Conservation (phyloP, 2,329 filamentous ascomycete genomes). For the Didymosphaeria variabile region DNA sequence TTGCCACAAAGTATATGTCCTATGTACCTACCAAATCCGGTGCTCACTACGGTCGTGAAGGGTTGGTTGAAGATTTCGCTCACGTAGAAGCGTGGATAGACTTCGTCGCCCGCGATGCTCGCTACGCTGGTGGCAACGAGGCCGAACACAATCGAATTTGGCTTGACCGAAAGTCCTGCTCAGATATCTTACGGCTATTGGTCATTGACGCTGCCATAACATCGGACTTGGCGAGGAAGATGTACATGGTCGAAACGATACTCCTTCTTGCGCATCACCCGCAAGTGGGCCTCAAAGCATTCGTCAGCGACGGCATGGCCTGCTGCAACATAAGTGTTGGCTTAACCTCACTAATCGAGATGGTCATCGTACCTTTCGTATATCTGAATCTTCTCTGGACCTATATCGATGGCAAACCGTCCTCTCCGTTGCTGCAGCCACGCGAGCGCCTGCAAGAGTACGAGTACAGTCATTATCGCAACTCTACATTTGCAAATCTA, state of each 20-base stretch:
- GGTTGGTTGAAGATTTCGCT: background rate
- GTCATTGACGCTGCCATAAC: constrained; percentile 5
- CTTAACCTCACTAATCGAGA: background rate
- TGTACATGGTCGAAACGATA: background rate
- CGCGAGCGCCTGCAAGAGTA: background rate
- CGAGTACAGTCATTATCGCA: background rate
- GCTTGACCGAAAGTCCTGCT: constrained; percentile 3
- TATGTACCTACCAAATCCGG: background rate
- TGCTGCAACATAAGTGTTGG: constrained; percentile 2
- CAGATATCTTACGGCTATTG: background rate
- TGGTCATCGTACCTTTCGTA: background rate
- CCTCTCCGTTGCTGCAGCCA: background rate
- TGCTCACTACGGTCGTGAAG: background rate
- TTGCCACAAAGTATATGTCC: constrained; percentile 2
- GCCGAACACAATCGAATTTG: constrained; percentile 1
- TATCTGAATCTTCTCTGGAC: constrained; percentile 6
- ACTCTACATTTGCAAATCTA: background rate
- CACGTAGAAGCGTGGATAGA: background rate
- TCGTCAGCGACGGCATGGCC: constrained; percentile 3
- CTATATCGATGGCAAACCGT: background rate
- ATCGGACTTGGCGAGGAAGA: background rate
- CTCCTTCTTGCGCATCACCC: constrained; percentile 7
- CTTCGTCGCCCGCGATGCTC: background rate
- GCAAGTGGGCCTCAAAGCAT: background rate
- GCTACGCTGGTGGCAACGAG: background rate